A percentile compares a stretch with the other conserved stretches of the same genome.
Evolutionary conservation across 352 stramenopile species (phyloP).

Genomic region (Plasmopara viticola): DNA sequence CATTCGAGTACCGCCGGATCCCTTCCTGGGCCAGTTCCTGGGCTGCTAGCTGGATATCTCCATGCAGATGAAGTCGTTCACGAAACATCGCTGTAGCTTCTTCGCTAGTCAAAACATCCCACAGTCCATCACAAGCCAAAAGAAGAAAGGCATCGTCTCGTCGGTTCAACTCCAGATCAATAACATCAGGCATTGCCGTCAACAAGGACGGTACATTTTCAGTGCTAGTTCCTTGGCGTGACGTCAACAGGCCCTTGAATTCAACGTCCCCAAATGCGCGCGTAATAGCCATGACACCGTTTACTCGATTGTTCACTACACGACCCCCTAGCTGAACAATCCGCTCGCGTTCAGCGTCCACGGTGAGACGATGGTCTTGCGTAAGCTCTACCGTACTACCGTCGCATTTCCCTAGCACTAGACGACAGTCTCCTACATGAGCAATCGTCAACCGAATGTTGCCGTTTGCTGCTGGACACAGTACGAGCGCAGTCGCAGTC

Average conservation of each 20-base stretch:
- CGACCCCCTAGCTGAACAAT: slow-evolving; percentile 49
- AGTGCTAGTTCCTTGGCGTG: slow-evolving; percentile 21
- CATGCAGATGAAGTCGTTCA: slow-evolving; percentile 42
- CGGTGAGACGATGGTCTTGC: slow-evolving; percentile 57
- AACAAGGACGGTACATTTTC: slow-evolving; percentile 51
- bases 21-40: slow-evolving; percentile 70
- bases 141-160: slow-evolving; percentile 55
- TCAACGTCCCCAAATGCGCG: slow-evolving; percentile 79
- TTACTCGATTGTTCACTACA: slow-evolving; percentile 79
- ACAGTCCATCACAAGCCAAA: slow-evolving; percentile 78
- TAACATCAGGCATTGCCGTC: slow-evolving; percentile 46
- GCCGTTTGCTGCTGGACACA: slow-evolving; percentile 17
- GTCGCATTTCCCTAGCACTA: slow-evolving; percentile 43
- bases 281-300: slow-evolving; percentile 82
- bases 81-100: slow-evolving; percentile 50
- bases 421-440: slow-evolving; percentile 73
- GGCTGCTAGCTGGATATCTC: slow-evolving; percentile 47
- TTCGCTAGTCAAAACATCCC: slow-evolving; percentile 73
- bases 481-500: slow-evolving; percentile 56
- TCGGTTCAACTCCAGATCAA: slow-evolving; percentile 31
- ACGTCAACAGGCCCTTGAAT: slow-evolving; percentile 54
- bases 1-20: slow-evolving; percentile 65
- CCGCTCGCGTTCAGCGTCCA: slow-evolving; percentile 38
- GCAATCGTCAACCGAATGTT: slow-evolving; percentile 35
- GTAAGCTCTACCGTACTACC: slow-evolving; percentile 47